Evolutionary conservation across 164 flowering plant species (phyloP).

Genomic region (Vitis rotundifolia): DNA sequence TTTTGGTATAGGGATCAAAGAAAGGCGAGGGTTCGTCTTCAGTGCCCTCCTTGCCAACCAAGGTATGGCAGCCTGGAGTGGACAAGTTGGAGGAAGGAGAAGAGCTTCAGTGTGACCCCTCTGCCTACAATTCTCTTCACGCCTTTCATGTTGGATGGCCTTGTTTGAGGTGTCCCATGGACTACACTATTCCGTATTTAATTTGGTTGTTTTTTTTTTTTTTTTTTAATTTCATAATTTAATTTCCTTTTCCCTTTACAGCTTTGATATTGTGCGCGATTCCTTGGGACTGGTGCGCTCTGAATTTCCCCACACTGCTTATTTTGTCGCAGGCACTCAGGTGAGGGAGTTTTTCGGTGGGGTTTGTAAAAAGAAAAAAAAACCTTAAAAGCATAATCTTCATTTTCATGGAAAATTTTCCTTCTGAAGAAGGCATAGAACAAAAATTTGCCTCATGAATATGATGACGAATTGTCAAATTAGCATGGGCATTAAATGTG

Average conservation of each 20-base stretch:
- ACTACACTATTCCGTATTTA: neutral
- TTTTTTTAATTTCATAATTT: neutral
- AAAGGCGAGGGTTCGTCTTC: slow-evolving; percentile 58
- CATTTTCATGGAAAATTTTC: too few species aligned
- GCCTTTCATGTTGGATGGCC: slow-evolving; percentile 94
- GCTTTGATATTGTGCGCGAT: slow-evolving; percentile 84
- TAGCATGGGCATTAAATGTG: too few species aligned
- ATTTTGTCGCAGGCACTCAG: slow-evolving; percentile 91
- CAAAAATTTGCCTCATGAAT: too few species aligned
- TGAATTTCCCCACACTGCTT: slow-evolving; percentile 81
- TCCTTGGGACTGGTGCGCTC: slow-evolving; percentile 70
- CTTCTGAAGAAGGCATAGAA: neutral
- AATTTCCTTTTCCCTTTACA: slow-evolving; percentile 26
- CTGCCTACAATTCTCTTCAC: slow-evolving; percentile 86
- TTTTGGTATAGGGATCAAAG: slow-evolving; percentile 38
- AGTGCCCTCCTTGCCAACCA: slow-evolving; percentile 45
- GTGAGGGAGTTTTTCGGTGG: slow-evolving; percentile 29
- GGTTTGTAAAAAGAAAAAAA: too few species aligned
- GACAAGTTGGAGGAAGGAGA: slow-evolving; percentile 90
- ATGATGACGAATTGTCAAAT: too few species aligned
- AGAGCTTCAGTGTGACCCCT: slow-evolving; percentile 87
- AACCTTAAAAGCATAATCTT: too few species aligned
- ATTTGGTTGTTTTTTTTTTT: neutral
- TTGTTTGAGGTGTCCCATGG: slow-evolving; percentile 60
- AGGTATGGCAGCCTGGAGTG: slow-evolving; percentile 95